A percentile compares a stretch with the other conserved stretches of the same genome.
Evolutionary conservation across 1,139 yeast genomes (phyloP).

Genomic region (Citeromyces hawaiiensis): DNA sequence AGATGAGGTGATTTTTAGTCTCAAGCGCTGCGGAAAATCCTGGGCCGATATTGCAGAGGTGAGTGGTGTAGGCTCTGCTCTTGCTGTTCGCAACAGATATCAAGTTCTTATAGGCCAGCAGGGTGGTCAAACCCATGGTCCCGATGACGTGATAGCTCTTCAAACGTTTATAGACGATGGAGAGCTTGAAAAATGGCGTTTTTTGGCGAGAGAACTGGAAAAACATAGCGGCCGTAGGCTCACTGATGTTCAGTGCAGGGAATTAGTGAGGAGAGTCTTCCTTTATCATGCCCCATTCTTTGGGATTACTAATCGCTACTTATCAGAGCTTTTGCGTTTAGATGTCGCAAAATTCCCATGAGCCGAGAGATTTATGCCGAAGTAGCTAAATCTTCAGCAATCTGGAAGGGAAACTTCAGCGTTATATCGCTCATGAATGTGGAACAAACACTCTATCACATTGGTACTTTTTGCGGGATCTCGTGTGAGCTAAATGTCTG

Average conservation of each 20-base stretch:
- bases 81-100: slow-evolving; percentile 68
- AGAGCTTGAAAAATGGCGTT: slow-evolving; percentile 61
- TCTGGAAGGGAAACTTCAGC: too few relatives aligned
- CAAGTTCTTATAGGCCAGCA: slow-evolving; percentile 79
- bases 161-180: slow-evolving; percentile 49
- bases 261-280: slow-evolving; percentile 37
- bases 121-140: slow-evolving; percentile 63
- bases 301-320: slow-evolving; percentile 33
- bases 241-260: slow-evolving; percentile 42
- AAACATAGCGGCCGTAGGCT: slow-evolving; percentile 44
- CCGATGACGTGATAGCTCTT: slow-evolving; percentile 39
- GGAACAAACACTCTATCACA: too few relatives aligned
- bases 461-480: too few relatives aligned
- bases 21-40: slow-evolving; percentile 50
- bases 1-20: slow-evolving; percentile 46
- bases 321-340: slow-evolving; percentile 8
- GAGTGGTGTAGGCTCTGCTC: slow-evolving; percentile 50
- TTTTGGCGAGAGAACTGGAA: slow-evolving; percentile 45
- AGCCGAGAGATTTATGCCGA: too few relatives aligned
- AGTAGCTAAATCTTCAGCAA: too few relatives aligned
- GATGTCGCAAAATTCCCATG: too few relatives aligned
- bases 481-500: too few relatives aligned
- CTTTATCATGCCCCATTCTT: slow-evolving; percentile 42
- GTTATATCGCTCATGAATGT: too few relatives aligned
- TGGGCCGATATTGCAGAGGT: slow-evolving; percentile 70